Conservation (phyloP, 75 land plant species). For the Gnetum montanum region DNA sequence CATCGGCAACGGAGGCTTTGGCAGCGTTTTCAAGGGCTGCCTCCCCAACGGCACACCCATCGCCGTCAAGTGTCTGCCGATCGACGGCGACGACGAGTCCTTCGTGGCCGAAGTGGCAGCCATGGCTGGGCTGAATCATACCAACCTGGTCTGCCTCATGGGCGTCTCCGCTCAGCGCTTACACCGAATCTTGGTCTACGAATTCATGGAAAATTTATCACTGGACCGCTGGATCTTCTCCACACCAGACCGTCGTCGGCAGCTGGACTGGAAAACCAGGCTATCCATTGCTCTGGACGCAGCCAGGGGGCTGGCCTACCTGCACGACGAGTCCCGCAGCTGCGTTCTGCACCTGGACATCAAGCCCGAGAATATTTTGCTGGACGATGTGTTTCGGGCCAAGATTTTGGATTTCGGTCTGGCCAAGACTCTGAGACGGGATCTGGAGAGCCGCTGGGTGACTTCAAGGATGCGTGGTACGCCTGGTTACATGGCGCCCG, state of each 20-base stretch:
- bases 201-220: constrained; percentile 47
- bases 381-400: constrained; percentile 47
- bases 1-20: too few species aligned
- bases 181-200: constrained; percentile 43
- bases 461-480: constrained; percentile 57
- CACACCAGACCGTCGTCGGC: neutral
- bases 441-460: constrained; percentile 38
- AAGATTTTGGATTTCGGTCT: constrained; percentile 62
- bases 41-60: too few species aligned
- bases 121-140: constrained; percentile 58
- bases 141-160: constrained; percentile 55
- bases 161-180: constrained; percentile 42
- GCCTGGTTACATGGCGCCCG: constrained; percentile 62
- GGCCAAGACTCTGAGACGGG: constrained; percentile 41
- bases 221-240: constrained; percentile 49
- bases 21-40: too few species aligned
- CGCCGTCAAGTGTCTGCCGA: too few species aligned
- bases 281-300: constrained; percentile 46
- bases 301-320: constrained; percentile 55
- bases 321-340: constrained; percentile 51
- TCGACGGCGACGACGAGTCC: too few species aligned
- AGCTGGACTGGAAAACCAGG: constrained; percentile 40
- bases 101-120: constrained; percentile 59
- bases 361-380: constrained; percentile 55
- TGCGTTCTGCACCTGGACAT: constrained; percentile 34